Conservation (phyloP, 1,284 basidiomycete species). For the Heterobasidion annosum region DNA sequence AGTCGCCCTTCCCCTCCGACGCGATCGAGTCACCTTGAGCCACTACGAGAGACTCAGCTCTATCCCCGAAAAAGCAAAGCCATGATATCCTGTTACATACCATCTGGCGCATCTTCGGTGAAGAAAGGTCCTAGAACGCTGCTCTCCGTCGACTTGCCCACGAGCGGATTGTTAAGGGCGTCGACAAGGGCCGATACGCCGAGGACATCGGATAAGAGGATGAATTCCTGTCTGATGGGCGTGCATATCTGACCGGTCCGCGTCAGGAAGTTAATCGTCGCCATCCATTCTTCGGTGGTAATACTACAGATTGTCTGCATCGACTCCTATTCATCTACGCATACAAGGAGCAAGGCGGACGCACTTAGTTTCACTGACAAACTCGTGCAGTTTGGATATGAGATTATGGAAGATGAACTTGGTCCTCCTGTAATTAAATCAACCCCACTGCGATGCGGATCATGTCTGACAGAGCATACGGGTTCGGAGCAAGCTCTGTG, state of each 20-base stretch:
- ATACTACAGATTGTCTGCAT: conserved; percentile 26
- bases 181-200: conserved; percentile 77
- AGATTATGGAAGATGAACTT: conserved; percentile 40
- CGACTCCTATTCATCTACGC: not conserved
- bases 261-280: conserved; percentile 70
- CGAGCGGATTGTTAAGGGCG: conserved; percentile 64
- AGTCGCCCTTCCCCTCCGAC: conserved; percentile 63
- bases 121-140: conserved; percentile 83
- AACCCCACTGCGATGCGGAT: too few relatives aligned
- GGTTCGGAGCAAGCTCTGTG: conserved; percentile 31
- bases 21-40: conserved; percentile 36
- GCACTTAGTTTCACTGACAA: conserved; percentile 59
- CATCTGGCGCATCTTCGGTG: conserved; percentile 69
- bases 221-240: conserved; percentile 74
- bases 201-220: conserved; percentile 72
- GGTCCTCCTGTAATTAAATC: conserved; percentile 23
- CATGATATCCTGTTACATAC: conserved; percentile 27
- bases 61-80: not conserved
- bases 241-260: conserved; percentile 65
- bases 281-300: conserved; percentile 83
- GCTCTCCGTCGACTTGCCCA: conserved; percentile 58
- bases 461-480: conserved; percentile 17
- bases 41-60: conserved; percentile 18
- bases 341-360: conserved; percentile 5
- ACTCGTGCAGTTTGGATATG: conserved; percentile 60